Evolutionary conservation across 495 filamentous ascomycete genomes (phyloP).

Genomic region (Tetracladium setigerum): DNA sequence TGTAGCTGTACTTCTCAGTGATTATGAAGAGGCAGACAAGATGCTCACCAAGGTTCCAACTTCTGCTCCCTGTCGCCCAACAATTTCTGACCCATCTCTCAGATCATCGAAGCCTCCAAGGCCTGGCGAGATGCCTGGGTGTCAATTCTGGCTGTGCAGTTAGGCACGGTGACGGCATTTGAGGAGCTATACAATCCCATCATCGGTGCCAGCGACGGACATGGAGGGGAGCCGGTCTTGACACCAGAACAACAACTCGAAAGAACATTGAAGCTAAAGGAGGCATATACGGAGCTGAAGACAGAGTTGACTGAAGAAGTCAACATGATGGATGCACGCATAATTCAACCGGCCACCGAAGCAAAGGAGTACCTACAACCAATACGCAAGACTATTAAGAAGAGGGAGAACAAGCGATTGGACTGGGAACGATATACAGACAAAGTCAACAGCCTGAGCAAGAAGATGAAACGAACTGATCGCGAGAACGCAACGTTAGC

Average conservation of each 20-base stretch:
- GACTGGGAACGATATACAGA: conserved; percentile 82
- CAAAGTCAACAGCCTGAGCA: conserved; percentile 59
- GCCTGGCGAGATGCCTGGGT: conserved; percentile 84
- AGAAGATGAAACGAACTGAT: conserved; percentile 64
- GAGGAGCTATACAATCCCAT: conserved; percentile 81
- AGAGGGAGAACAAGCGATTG: conserved; percentile 79
- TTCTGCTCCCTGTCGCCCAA: not conserved
- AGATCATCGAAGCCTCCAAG: conserved; percentile 79
- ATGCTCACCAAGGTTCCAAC: conserved; percentile 58
- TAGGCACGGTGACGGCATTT: conserved; percentile 61
- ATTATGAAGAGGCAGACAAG: conserved; percentile 79
- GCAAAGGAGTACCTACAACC: conserved; percentile 66
- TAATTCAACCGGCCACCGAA: conserved; percentile 65
- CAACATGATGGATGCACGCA: conserved; percentile 58
- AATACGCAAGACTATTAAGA: conserved; percentile 87
- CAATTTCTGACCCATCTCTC: conserved; percentile 7
- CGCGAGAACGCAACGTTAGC: conserved; percentile 69
- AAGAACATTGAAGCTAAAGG: conserved; percentile 58
- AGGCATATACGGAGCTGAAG: conserved; percentile 67
- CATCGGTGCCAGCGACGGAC: conserved; percentile 41
- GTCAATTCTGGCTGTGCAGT: conserved; percentile 63
- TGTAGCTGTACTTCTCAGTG: conserved; percentile 66
- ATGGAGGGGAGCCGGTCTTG: conserved; percentile 43
- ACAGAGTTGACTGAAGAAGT: conserved; percentile 71
- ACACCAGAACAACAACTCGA: conserved; percentile 60